A percentile compares a stretch with the other conserved stretches of the same genome.
Conservation (phyloP, 441 rosid genomes). For the Populus hybrid region DNA sequence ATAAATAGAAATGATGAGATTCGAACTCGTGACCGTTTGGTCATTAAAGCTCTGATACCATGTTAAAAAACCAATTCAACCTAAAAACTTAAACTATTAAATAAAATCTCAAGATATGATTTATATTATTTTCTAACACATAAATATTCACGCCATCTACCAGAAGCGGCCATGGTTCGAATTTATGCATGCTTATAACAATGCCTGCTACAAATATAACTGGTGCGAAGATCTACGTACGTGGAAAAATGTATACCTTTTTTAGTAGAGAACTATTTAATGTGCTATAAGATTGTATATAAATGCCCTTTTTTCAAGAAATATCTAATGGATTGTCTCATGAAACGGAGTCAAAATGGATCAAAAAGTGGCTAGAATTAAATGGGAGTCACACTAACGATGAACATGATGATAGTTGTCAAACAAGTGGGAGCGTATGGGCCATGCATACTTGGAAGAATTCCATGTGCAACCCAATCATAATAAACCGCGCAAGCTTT, state of each 20-base stretch:
- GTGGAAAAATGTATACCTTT: too few relatives aligned
- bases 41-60: too few relatives aligned
- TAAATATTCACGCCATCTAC: not conserved
- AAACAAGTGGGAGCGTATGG: conserved; percentile 8
- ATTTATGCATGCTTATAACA: not conserved
- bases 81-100: too few relatives aligned
- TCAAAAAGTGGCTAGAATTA: too few relatives aligned
- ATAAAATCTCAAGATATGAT: too few relatives aligned
- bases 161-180: not conserved
- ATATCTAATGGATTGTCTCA: not conserved
- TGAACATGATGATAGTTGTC: not conserved
- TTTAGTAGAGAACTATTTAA: not conserved
- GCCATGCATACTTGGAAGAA: conserved; percentile 2
- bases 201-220: not conserved
- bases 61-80: too few relatives aligned
- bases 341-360: not conserved
- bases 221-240: not conserved
- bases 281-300: not conserved
- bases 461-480: conserved; percentile 8
- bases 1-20: too few relatives aligned
- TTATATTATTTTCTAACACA: too few relatives aligned
- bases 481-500: conserved; percentile 16
- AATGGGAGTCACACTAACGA: not conserved
- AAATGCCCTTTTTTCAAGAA: not conserved
- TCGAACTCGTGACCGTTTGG: too few relatives aligned